phyloP scores from a whole-genome alignment of 2,329 filamentous ascomycete species.

The Botrytis deweyae region DNA sequence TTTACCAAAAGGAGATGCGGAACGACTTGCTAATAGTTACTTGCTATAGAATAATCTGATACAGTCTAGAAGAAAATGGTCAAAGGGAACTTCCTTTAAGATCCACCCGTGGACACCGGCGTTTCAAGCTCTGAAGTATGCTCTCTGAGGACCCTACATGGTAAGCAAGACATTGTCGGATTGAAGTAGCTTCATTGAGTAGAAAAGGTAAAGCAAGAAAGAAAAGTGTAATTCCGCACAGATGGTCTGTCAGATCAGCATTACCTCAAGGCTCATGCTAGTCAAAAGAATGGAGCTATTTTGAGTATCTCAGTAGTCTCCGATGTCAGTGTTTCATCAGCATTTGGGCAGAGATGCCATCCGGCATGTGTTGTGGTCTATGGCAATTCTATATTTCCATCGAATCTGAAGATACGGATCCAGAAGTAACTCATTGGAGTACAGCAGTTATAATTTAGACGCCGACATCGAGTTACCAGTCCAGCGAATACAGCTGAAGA shows the following conservation, averaged over 20 bases:
- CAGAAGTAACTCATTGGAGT: conserved; percentile 11
- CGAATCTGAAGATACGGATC: not conserved
- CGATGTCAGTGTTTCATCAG: conserved; percentile 1
- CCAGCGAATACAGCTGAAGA: not conserved
- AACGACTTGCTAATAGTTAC: not conserved
- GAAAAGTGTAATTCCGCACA: not conserved
- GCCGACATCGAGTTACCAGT: conserved; percentile 6
- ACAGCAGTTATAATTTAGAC: not conserved
- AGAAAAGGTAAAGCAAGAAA: not conserved
- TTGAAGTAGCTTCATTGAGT: not conserved
- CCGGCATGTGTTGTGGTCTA: not conserved
- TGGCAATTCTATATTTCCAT: not conserved
- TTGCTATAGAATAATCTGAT: conserved; percentile 8
- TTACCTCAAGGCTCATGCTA: conserved; percentile 4
- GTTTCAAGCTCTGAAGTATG: conserved; percentile 5
- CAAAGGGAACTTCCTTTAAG: not conserved
- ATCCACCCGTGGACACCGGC: not conserved
- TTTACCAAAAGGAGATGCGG: not conserved
- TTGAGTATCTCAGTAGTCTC: not conserved
- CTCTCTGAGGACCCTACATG: not conserved
- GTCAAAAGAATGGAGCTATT: not conserved
- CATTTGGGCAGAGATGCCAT: not conserved
- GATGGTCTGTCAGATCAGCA: conserved; percentile 9
- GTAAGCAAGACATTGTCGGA: not conserved
- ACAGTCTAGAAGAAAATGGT: not conserved